Base-by-base conservation (phyloP, 2,329 filamentous ascomycete genomes). In the Fusarium sp. region DNA sequence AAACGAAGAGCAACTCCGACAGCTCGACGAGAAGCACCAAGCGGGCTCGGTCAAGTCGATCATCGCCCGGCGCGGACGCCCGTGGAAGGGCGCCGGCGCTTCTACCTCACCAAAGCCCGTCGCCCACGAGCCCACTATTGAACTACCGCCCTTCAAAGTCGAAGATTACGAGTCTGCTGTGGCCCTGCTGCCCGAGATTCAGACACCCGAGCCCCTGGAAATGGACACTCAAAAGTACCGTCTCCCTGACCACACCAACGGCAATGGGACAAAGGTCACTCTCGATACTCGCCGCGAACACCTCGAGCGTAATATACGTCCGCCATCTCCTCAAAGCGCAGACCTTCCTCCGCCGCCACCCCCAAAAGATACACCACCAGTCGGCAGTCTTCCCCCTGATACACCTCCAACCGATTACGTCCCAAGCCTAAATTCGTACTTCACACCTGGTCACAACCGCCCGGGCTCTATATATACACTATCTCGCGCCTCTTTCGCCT, bases 391-490 rank as follows among this genome's bases (percentile, higher is more conserved):
- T 34, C 70, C 74, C 2, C 67, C 74, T 4, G 67, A 74, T 9
- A 74, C 75, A 4, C 55, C 77, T 50, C 62, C 79, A 12, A 78
- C 78, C 62, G 81, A 83, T 28, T 85, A 81, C 65, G 81, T 82
- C 17, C 79, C 83, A 42, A 85, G 86, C 55, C 79, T 85, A 30
- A 80, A 83, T 38, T 83, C 85, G 36, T 91, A 91, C 77, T 92
- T 93, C 77, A 88, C 89, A 36, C 87, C 88, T 6, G 87, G 87
- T 21, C 82, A 89, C 44, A 87, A 87, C 58, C 87, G 94, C 14
- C 85, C 94, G 5, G 92, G 92, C 40, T 98, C 95, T 34, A 94
- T 98, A 70, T 97, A 97, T 79, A 97, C 96, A 3, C 86, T 99
- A 59, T 97, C 94, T 3, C 89, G 95, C 43, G 91, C 91, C 32